Percentiles rank a stretch among this genome's conserved stretches.
phyloP scores from a whole-genome alignment of 768 basidiomycete genomes.

The Russula olivacea region DNA sequence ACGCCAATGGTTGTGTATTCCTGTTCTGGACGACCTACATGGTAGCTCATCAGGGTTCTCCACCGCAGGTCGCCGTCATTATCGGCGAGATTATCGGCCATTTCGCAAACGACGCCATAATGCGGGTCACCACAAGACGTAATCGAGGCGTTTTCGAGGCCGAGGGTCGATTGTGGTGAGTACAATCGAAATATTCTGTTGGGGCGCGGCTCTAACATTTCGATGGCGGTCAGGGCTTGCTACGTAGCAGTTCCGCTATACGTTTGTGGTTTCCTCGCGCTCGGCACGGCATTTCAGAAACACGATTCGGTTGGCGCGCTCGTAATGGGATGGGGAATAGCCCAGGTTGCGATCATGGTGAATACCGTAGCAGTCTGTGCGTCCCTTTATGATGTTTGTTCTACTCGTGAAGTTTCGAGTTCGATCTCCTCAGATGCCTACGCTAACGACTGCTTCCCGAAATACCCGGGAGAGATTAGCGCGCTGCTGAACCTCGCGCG shows the following conservation, averaged over 20 bases:
- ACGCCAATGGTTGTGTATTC: constrained; percentile 45
- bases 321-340: constrained; percentile 64
- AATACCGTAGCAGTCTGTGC: constrained; percentile 57
- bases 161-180: constrained; percentile 53
- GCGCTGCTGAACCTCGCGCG: constrained; percentile 55
- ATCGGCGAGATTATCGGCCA: constrained; percentile 49
- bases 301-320: constrained; percentile 48
- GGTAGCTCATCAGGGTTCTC: background rate
- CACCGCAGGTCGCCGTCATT: constrained; percentile 40
- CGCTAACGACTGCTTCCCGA: constrained; percentile 46
- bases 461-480: constrained; percentile 53
- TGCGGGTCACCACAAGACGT: constrained; percentile 38
- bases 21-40: background rate
- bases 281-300: constrained; percentile 51
- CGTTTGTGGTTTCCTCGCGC: constrained; percentile 52
- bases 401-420: constrained; percentile 22
- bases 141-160: constrained; percentile 51
- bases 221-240: constrained; percentile 41
- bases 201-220: background rate
- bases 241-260: constrained; percentile 56
- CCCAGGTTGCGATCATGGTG: constrained; percentile 51
- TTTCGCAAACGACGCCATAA: constrained; percentile 47
- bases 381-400: constrained; percentile 27
- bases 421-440: constrained; percentile 37
- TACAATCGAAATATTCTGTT: background rate